These are phyloP conservation scores for Steccherinum ochraceum DNA, from an alignment of 768 basidiomycete species.

Conservation along the genomic window DNA sequence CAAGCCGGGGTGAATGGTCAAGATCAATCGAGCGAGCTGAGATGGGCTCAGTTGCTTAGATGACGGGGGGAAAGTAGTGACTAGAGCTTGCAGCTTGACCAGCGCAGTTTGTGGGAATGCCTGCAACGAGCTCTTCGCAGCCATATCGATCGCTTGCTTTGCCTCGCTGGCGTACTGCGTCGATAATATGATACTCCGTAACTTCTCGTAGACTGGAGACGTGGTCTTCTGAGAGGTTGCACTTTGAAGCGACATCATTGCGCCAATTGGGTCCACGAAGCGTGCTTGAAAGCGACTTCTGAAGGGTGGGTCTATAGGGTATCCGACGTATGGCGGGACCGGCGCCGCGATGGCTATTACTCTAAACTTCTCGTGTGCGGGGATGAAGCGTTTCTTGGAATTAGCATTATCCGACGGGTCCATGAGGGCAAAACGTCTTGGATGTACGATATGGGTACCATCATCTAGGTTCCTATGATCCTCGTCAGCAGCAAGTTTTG, in stretches of 20 bases:
- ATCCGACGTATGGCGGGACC: constrained; percentile 62
- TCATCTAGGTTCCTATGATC: constrained; percentile 57
- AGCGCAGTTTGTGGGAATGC: constrained; percentile 64
- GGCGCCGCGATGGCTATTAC: constrained; percentile 67
- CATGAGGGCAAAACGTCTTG: constrained; percentile 49
- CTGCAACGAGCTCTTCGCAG: constrained; percentile 47
- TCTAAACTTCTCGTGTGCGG: constrained; percentile 61
- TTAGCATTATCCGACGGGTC: constrained; percentile 22
- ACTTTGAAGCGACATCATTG: constrained; percentile 37
- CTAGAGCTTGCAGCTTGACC: constrained; percentile 40
- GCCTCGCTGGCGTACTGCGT: constrained; percentile 61
- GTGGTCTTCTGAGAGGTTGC: constrained; percentile 6
- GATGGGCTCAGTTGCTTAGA: constrained; percentile 35
- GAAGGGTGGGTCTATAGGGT: constrained; percentile 61
- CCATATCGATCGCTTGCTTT: constrained; percentile 43
- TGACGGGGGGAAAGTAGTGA: constrained; percentile 46
- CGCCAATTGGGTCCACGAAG: constrained; percentile 55
- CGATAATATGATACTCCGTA: constrained; percentile 52
- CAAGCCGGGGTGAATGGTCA: constrained; percentile 55
- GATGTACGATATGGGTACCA: constrained; percentile 63
- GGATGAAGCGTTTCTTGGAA: constrained; percentile 44
- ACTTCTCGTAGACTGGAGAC: constrained; percentile 30
- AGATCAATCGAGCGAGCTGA: constrained; percentile 47
- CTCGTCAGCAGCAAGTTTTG: not conserved
- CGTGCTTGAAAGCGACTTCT: constrained; percentile 65